Percentiles rank a stretch among this genome's conserved stretches.
These are phyloP conservation scores for Penicillium flavigenum DNA, from an alignment of 495 filamentous ascomycete genomes.

Conservation along the genomic window DNA sequence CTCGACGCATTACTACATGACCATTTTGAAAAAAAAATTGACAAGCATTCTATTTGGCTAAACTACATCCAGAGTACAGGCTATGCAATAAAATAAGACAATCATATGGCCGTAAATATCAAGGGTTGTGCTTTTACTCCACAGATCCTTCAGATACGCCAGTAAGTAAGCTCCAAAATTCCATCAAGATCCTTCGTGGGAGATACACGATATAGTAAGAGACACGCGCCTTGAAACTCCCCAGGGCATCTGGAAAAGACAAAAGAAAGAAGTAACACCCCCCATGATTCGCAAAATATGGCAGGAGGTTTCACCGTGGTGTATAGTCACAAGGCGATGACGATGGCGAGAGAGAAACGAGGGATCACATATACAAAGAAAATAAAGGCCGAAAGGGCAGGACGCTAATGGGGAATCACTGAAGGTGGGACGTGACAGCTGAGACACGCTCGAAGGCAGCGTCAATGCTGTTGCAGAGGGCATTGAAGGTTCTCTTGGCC, in stretches of 20 bases:
- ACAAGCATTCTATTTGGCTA: slow-evolving; percentile 13
- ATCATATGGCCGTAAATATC: slow-evolving; percentile 18
- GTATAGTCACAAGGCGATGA: slow-evolving; percentile 29
- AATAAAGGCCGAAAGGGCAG: slow-evolving; percentile 19
- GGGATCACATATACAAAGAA: slow-evolving; percentile 29
- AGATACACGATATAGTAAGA: slow-evolving; percentile 20
- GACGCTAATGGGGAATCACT: slow-evolving; percentile 42
- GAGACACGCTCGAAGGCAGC: slow-evolving; percentile 50
- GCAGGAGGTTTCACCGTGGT: slow-evolving; percentile 15
- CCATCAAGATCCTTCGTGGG: slow-evolving; percentile 27
- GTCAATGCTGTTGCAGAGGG: slow-evolving; percentile 51
- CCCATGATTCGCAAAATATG: slow-evolving; percentile 19
- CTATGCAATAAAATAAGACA: slow-evolving; percentile 11
- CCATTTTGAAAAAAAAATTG: background rate
- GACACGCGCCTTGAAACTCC: slow-evolving; percentile 29
- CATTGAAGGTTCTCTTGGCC: slow-evolving; percentile 40
- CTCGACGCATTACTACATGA: background rate
- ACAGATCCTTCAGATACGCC: slow-evolving; percentile 26
- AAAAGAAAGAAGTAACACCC: background rate
- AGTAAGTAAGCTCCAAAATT: slow-evolving; percentile 24
- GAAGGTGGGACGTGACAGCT: slow-evolving; percentile 46
- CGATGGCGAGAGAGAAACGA: slow-evolving; percentile 25
- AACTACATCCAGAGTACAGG: slow-evolving; percentile 11
- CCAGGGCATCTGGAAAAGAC: slow-evolving; percentile 10
- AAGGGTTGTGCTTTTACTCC: slow-evolving; percentile 26